Evolutionary conservation across 805 yeast genomes (phyloP), one percentile per base, ranked within the genome.

Genomic region (Kazachstania taianensis): DNA sequence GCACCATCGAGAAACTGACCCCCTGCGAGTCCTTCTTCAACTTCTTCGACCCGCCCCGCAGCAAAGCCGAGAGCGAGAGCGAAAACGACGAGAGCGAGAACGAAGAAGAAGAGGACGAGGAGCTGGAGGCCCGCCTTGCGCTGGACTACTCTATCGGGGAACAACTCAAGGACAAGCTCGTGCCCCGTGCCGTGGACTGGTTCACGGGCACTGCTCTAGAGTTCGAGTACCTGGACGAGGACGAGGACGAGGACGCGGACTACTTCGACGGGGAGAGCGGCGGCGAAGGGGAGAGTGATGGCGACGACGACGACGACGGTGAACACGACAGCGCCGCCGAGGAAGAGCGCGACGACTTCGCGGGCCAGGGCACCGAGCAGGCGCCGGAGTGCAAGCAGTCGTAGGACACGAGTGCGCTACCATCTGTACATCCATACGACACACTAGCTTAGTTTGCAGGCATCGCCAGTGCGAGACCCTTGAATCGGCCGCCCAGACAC

Each of bases 111-210:
- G 84, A 75, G 16, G 81, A 75, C 32, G 78, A 73, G 27, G 92
- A 81, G 39, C 66, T 87, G 46, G 96, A 86, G 60, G 79, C 75
- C 39, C 74, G 84, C 55, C 70, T 92, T 52, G 96, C 86, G 50
- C 67, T 83, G 50, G 98, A 92, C 64, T 92, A 92, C 66, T 92
- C 86, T 55, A 70, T 92, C 44, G 98, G 97, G 43, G 98, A 92
- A 63, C 87, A 87, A 53, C 75, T 92, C 59, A 92, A 92, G 68
- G 97, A 92, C 61, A 82, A 92, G 61, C 72, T 92, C 56, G 79
- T 92, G 43, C 96, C 97, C 43, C 78, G 96, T 57, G 97, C 97
- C 35, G 73, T 92, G 52, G 97, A 89, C 60, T 92, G 98, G 97
- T 92, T 86, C 61, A 89, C 98, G 7, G 98, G 98, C 32, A 85